These are phyloP conservation scores for Allium sativum DNA, from an alignment of 106 monocot genomes.

Conservation along the genomic window DNA sequence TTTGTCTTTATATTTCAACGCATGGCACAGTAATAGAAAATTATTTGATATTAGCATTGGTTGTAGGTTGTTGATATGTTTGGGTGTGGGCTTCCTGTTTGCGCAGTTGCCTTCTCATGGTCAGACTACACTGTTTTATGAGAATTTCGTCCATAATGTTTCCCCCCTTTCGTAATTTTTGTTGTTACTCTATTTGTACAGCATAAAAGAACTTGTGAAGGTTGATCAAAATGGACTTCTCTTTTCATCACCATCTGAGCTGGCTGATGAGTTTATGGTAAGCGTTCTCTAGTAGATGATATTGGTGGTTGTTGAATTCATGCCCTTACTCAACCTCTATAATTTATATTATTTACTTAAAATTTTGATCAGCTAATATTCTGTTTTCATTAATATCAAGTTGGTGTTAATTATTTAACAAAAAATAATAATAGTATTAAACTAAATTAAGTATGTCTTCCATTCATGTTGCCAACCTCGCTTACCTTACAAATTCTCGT, in stretches of 20 bases:
- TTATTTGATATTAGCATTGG: conserved; percentile 2
- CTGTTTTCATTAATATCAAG: too few relatives aligned
- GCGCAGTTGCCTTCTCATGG: conserved; percentile 87
- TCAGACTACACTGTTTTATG: conserved; percentile 12
- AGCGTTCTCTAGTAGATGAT: conserved; percentile 1
- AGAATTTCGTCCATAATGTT: too few relatives aligned
- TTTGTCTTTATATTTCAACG: not conserved
- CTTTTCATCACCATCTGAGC: conserved; percentile 80
- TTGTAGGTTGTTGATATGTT: conserved; percentile 96
- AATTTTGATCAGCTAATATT: too few relatives aligned
- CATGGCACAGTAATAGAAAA: not conserved
- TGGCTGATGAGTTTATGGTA: conserved; percentile 88
- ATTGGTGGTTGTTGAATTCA: not conserved
- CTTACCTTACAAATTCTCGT: too few relatives aligned
- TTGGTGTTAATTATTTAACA: too few relatives aligned
- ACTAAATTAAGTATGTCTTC: too few relatives aligned
- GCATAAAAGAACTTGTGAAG: conserved; percentile 86
- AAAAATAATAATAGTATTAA: too few relatives aligned
- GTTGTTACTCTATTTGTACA: conserved; percentile 8
- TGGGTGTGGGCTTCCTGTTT: conserved; percentile 89
- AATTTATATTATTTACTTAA: too few relatives aligned
- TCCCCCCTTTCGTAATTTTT: not conserved
- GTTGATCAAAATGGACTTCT: conserved; percentile 79
- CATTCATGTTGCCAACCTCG: too few relatives aligned
- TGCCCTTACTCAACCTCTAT: too few relatives aligned